Percentiles rank a stretch among this genome's conserved stretches.
phyloP scores from a whole-genome alignment of 73 alveolate genomes.

The Stentor coeruleus region DNA sequence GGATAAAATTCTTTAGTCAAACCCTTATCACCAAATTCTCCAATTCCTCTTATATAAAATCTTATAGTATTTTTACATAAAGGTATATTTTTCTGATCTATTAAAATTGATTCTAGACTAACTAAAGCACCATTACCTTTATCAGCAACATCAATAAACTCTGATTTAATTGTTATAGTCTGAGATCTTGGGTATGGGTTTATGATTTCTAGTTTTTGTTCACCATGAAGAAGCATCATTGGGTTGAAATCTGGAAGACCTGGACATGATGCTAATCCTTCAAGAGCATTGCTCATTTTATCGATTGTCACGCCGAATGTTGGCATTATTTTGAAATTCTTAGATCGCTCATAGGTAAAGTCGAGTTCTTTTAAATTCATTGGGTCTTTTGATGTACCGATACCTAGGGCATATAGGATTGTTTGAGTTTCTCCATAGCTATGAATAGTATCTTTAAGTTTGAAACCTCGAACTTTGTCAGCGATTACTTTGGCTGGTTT shows the following conservation, averaged over 20 bases:
- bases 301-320: conserved; percentile 66
- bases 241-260: conserved; percentile 89
- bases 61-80: conserved; percentile 14
- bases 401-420: conserved; percentile 60
- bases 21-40: conserved; percentile 78
- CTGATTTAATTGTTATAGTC: conserved; percentile 38
- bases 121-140: conserved; percentile 73
- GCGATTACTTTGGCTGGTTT: conserved; percentile 34
- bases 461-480: conserved; percentile 44
- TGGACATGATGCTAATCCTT: conserved; percentile 54
- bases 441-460: conserved; percentile 25
- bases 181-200: conserved; percentile 56
- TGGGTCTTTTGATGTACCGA: conserved; percentile 73
- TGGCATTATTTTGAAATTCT: conserved; percentile 59
- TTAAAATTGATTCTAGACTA: conserved; percentile 20
- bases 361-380: conserved; percentile 56
- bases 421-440: conserved; percentile 37
- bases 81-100: neutral
- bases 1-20: conserved; percentile 45
- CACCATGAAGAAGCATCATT: conserved; percentile 89
- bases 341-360: conserved; percentile 73
- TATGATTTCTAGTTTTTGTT: conserved; percentile 53
- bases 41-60: conserved; percentile 75
- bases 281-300: conserved; percentile 37
- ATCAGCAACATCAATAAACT: conserved; percentile 67